These are phyloP conservation scores for Metschnikowia lachancei DNA, from an alignment of 805 yeast species.

Conservation along the genomic window DNA sequence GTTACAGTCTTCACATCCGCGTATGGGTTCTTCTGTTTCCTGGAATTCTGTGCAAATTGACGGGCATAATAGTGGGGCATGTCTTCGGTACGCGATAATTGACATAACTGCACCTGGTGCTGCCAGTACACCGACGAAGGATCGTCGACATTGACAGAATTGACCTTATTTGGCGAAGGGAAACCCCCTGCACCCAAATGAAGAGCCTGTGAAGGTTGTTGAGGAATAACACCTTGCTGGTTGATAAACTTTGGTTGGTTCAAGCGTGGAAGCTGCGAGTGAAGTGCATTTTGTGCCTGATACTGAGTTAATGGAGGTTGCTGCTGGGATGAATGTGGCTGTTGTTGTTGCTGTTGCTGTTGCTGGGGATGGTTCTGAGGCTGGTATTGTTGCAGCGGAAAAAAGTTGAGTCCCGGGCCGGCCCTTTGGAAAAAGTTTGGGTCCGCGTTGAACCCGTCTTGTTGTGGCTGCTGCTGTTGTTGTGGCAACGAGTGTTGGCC, in stretches of 20 bases:
- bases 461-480: constrained; percentile 29
- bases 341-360: constrained; percentile 22
- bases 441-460: constrained; percentile 26
- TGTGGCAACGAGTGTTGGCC: constrained; percentile 28
- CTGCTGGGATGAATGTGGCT: constrained; percentile 15
- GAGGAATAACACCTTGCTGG: constrained; percentile 13
- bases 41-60: constrained; percentile 68
- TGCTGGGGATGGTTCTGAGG: constrained; percentile 31
- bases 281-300: constrained; percentile 18
- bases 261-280: constrained; percentile 25
- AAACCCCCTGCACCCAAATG: constrained; percentile 19
- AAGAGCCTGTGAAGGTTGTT: constrained; percentile 14
- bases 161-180: constrained; percentile 28
- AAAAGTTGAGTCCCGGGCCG: constrained; percentile 22
- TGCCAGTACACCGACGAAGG: constrained; percentile 62
- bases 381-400: constrained; percentile 26
- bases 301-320: constrained; percentile 14
- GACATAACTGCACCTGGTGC: constrained; percentile 73
- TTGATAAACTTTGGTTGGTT: constrained; percentile 23
- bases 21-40: constrained; percentile 43
- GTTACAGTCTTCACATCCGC: constrained; percentile 37
- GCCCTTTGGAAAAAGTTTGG: constrained; percentile 23
- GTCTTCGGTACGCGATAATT: constrained; percentile 61
- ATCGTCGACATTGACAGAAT: constrained; percentile 32
- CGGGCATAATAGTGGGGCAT: constrained; percentile 82